Evolutionary conservation across 78 protist genomes (phyloP), one percentile per base, ranked within the genome.

Genomic region (Trichosphaerium sp.): DNA sequence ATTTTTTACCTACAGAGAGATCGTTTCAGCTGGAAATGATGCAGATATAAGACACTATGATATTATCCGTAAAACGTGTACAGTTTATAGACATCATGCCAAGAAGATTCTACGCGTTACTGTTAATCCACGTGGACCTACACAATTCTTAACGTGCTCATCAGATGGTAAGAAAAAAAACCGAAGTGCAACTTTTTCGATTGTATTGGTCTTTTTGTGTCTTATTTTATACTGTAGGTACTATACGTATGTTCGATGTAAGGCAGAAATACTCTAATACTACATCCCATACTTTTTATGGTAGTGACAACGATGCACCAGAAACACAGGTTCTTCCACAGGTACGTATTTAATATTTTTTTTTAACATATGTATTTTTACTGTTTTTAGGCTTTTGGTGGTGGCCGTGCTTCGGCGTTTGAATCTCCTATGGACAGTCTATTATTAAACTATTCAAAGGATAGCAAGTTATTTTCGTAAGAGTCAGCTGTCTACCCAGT

Each of bases 21-120:
- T 73, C 21, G 58, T 73, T 29, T 69, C 79, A 0, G 78, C 75
- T 18, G 84, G 84, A 5, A 78, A 78, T 54, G 84, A 78, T 37
- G 35, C 84, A 8, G 84, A 78, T 63, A 55, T 78, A 32, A 48
- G 76, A 39, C 71, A 42, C 55, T 59, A 40, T 34, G 78, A 78
- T 55, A 5, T 48, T 6, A 58, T 37, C 4, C 28, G 48, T 25
- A 35, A 59, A 34, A 64, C 12, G 4, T 78, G 77, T 23, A 70
- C 78, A 14, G 78, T 78, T 29, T 78, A 49, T 28, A 31, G 66
- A n/a, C 75, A 63, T 23, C 84, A 78, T n/a, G 32, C 31, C 14
- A 59, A 44, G n/a, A 78, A 78, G 14, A 72, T 78, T 32, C 39
- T 78, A 6, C 54, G 59, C 38, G 21, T 78, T 37, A 64, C 78